A percentile compares a stretch with the other conserved stretches of the same genome.
Conservation (phyloP, 1,284 basidiomycete genomes). For the Ceratobasidium sp. region DNA sequence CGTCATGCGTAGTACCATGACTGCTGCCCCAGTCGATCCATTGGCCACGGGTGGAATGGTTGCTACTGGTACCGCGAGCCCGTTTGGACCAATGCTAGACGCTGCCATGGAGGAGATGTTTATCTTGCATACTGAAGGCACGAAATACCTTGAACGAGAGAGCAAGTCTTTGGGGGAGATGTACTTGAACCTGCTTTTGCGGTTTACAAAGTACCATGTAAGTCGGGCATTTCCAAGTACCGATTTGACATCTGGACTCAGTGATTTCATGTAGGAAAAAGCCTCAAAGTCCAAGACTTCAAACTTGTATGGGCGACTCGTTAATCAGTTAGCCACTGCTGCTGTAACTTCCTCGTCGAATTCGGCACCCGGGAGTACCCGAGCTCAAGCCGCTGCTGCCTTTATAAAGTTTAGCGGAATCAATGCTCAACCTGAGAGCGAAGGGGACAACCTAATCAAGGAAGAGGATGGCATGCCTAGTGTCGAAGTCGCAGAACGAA, state of each 20-base stretch:
- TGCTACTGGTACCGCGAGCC: conserved; percentile 48
- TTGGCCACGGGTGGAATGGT: conserved; percentile 18
- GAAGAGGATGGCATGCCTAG: conserved; percentile 85
- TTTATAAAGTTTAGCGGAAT: conserved; percentile 86
- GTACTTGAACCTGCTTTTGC: conserved; percentile 78
- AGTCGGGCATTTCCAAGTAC: conserved; percentile 52
- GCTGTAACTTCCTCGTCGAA: conserved; percentile 69
- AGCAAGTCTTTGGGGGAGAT: conserved; percentile 86
- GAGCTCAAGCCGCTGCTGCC: conserved; percentile 77
- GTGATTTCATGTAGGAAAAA: conserved; percentile 64
- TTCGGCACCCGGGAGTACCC: conserved; percentile 44
- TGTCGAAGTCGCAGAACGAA: conserved; percentile 82
- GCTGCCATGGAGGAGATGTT: conserved; percentile 96
- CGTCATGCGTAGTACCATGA: conserved; percentile 65
- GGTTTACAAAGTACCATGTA: conserved; percentile 92
- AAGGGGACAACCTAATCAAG: conserved; percentile 70
- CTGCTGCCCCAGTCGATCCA: conserved; percentile 18
- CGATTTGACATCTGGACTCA: background rate
- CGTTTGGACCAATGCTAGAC: conserved; percentile 87
- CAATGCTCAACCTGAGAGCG: conserved; percentile 51
- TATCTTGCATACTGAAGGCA: conserved; percentile 91
- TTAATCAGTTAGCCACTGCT: conserved; percentile 86
- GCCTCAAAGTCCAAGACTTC: conserved; percentile 85
- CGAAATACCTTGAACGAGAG: conserved; percentile 92
- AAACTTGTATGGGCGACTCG: conserved; percentile 89